Conservation (phyloP, 2,329 filamentous ascomycete genomes). For the Colletotrichum orbiculare region DNA sequence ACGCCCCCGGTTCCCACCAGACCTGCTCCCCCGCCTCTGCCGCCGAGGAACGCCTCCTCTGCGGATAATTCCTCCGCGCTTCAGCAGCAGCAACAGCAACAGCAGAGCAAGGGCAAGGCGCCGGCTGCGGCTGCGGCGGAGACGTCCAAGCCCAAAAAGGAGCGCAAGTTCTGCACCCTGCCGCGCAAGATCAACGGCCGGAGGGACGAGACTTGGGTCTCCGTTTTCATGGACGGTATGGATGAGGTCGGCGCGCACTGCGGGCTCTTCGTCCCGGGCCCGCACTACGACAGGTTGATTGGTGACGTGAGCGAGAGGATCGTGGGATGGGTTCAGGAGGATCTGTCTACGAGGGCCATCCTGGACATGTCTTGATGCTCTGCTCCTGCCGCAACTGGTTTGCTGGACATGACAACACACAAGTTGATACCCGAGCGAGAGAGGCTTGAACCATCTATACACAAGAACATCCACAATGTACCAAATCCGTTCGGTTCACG, state of each 20-base stretch:
- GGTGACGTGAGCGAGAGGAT: conserved; percentile 77
- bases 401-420: too few relatives aligned
- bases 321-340: conserved; percentile 76
- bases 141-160: conserved; percentile 56
- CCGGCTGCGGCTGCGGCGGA: conserved; percentile 31
- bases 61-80: background rate
- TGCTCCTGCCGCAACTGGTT: too few relatives aligned
- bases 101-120: conserved; percentile 36
- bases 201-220: conserved; percentile 78
- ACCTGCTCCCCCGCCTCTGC: background rate
- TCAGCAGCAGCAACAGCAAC: too few relatives aligned
- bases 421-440: too few relatives aligned
- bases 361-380: conserved; percentile 41
- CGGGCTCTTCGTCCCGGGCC: conserved; percentile 78
- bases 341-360: conserved; percentile 58
- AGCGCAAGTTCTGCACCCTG: conserved; percentile 83
- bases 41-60: conserved; percentile 11
- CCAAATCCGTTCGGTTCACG: too few relatives aligned
- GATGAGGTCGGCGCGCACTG: conserved; percentile 91
- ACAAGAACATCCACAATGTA: too few relatives aligned
- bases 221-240: conserved; percentile 83
- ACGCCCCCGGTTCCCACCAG: too few relatives aligned
- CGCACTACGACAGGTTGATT: conserved; percentile 81
- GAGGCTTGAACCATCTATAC: too few relatives aligned
- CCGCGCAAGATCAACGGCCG: conserved; percentile 66